phyloP scores from a whole-genome alignment of 1,139 yeast genomes.

The Lodderomyces jiufengensis region DNA sequence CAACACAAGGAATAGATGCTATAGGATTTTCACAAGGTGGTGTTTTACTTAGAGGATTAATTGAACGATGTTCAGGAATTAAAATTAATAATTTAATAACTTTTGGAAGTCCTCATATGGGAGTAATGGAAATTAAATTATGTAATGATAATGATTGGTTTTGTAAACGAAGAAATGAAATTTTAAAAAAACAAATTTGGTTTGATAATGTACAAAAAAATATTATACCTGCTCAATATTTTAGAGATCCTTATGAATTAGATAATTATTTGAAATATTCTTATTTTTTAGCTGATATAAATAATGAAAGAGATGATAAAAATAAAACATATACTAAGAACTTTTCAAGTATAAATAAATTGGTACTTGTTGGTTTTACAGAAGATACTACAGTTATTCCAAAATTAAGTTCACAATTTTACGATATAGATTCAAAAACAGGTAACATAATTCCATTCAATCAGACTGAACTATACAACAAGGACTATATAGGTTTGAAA shows the following conservation, averaged over 20 bases:
- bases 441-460: constrained; percentile 46
- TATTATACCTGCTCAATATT: constrained; percentile 73
- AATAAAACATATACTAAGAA: constrained; percentile 38
- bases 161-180: constrained; percentile 53
- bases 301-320: constrained; percentile 49
- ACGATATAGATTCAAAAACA: constrained; percentile 45
- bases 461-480: constrained; percentile 45
- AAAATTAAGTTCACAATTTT: constrained; percentile 66
- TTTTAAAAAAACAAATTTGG: constrained; percentile 64
- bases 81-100: constrained; percentile 57
- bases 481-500: constrained; percentile 60
- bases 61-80: constrained; percentile 52
- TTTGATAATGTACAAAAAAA: constrained; percentile 51
- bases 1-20: constrained; percentile 57
- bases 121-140: constrained; percentile 65
- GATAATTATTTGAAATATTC: constrained; percentile 50
- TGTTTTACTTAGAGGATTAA: constrained; percentile 60
- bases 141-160: constrained; percentile 59
- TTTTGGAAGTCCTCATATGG: constrained; percentile 82
- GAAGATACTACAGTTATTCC: constrained; percentile 71
- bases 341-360: constrained; percentile 40
- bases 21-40: constrained; percentile 88
- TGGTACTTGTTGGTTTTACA: constrained; percentile 59
- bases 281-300: constrained; percentile 57
- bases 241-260: constrained; percentile 50